Conservation (phyloP, 306 rosid species). For the Mucuna pruriens region DNA sequence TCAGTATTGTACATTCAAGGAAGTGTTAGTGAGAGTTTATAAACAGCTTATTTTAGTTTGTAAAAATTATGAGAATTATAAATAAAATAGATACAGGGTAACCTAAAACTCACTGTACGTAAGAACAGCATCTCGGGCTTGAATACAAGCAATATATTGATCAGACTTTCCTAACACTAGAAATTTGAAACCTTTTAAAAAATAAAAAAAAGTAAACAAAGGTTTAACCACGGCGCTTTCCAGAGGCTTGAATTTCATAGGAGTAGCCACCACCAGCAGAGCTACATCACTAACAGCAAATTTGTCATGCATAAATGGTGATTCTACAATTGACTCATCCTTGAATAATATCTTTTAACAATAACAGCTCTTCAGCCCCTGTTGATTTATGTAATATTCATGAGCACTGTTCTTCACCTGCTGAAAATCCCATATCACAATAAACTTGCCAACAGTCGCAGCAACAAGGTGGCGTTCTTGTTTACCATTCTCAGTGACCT, state of each 20-base stretch:
- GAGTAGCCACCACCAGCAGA: slow-evolving; percentile 91
- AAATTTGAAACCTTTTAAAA: neutral
- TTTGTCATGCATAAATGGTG: slow-evolving; percentile 93
- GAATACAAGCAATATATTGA: slow-evolving; percentile 15
- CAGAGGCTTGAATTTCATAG: slow-evolving; percentile 92
- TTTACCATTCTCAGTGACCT: slow-evolving; percentile 94
- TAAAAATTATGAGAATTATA: too few relatives aligned
- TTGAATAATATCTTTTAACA: slow-evolving; percentile 86
- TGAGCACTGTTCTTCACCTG: slow-evolving; percentile 88
- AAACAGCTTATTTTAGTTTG: too few relatives aligned
- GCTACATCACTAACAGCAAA: slow-evolving; percentile 80
- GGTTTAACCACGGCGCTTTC: slow-evolving; percentile 55
- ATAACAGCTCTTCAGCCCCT: slow-evolving; percentile 97
- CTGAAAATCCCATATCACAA: slow-evolving; percentile 99
- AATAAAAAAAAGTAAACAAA: neutral
- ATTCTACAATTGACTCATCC: slow-evolving; percentile 88
- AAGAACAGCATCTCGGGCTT: slow-evolving; percentile 29
- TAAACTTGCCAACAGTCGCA: slow-evolving; percentile 95
- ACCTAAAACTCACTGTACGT: slow-evolving; percentile 34
- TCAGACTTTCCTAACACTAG: slow-evolving; percentile 8
- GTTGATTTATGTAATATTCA: slow-evolving; percentile 79
- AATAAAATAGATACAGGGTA: slow-evolving; percentile 37
- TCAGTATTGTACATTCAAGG: too few relatives aligned
- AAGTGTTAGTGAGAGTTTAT: too few relatives aligned
- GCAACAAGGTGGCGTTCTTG: slow-evolving; percentile 94